Percentiles rank a stretch among this genome's conserved stretches.
phyloP scores from a whole-genome alignment of 257 asterid species.

The Solanum lycopersicoides region DNA sequence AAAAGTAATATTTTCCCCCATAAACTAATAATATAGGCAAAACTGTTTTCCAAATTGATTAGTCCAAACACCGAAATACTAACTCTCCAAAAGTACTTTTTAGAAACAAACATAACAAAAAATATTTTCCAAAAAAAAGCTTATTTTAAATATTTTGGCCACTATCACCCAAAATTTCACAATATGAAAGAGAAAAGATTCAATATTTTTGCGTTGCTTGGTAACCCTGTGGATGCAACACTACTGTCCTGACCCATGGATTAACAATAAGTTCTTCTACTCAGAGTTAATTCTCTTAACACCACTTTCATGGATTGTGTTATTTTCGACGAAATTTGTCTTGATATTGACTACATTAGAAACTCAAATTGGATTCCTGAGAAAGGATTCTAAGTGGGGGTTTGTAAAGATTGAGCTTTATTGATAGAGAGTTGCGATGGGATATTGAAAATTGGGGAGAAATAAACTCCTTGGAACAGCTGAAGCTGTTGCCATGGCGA shows the following conservation, averaged over 20 bases:
- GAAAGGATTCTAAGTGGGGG: slow-evolving; percentile 10
- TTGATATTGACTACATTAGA: slow-evolving; percentile 3
- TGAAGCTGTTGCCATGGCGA: slow-evolving; percentile 28
- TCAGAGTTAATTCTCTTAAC: slow-evolving; percentile 1
- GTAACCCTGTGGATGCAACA: slow-evolving; percentile 26
- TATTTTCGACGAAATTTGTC: not conserved
- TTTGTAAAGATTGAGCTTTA: slow-evolving; percentile 1
- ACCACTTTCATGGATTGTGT: slow-evolving; percentile 12
- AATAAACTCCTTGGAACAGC: slow-evolving; percentile 22
- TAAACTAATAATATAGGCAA: not conserved
- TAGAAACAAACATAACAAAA: not conserved
- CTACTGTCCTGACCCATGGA: slow-evolving; percentile 38
- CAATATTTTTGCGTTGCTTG: slow-evolving; percentile 31
- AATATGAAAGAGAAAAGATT: not conserved
- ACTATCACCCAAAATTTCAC: not conserved
- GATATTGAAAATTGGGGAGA: slow-evolving; percentile 20
- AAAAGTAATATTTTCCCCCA: not conserved
- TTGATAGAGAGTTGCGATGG: slow-evolving; percentile 1
- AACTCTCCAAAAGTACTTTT: not conserved
- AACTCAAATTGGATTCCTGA: not conserved
- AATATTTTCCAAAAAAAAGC: not conserved
- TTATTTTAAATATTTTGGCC: not conserved
- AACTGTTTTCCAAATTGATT: not conserved
- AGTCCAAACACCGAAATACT: not conserved
- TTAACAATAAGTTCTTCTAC: slow-evolving; percentile 20